Evolutionary conservation across 768 basidiomycete species (phyloP).

Genomic region (Termitomyces sp.): DNA sequence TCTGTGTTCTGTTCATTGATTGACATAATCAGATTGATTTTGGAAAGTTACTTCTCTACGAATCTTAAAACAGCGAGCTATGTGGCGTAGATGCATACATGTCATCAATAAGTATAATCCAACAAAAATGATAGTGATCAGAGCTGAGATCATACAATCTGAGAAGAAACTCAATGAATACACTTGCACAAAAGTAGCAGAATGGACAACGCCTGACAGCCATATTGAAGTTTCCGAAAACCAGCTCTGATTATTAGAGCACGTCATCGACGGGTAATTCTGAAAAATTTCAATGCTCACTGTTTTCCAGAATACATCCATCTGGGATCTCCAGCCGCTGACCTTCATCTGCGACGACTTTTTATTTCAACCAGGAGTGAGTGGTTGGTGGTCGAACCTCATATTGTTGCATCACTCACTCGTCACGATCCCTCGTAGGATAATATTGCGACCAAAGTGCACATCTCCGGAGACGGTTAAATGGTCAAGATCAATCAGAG

Average conservation of each 20-base stretch:
- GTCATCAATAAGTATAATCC: neutral
- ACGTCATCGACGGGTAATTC: neutral
- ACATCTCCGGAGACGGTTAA: conserved; percentile 78
- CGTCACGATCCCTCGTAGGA: conserved; percentile 75
- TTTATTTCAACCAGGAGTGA: neutral
- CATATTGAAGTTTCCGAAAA: conserved; percentile 74
- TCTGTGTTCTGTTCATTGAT: conserved; percentile 2
- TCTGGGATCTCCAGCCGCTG: conserved; percentile 63
- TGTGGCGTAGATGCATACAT: neutral
- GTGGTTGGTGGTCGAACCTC: neutral
- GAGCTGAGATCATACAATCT: neutral
- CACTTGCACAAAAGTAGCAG: neutral
- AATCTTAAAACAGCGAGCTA: neutral
- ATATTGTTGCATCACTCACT: conserved; percentile 22
- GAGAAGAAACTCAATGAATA: neutral
- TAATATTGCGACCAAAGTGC: conserved; percentile 65
- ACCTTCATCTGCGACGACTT: conserved; percentile 59
- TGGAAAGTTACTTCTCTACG: neutral
- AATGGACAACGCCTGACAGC: conserved; percentile 35
- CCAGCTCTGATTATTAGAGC: conserved; percentile 41
- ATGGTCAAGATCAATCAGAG: conserved; percentile 75
- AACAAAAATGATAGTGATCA: neutral
- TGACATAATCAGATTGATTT: conserved; percentile 3
- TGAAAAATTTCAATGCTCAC: conserved; percentile 23
- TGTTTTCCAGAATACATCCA: conserved; percentile 54